Conservation (phyloP, 192 early-diverging fungal species). For the Pecoramyces ruminantium region DNA sequence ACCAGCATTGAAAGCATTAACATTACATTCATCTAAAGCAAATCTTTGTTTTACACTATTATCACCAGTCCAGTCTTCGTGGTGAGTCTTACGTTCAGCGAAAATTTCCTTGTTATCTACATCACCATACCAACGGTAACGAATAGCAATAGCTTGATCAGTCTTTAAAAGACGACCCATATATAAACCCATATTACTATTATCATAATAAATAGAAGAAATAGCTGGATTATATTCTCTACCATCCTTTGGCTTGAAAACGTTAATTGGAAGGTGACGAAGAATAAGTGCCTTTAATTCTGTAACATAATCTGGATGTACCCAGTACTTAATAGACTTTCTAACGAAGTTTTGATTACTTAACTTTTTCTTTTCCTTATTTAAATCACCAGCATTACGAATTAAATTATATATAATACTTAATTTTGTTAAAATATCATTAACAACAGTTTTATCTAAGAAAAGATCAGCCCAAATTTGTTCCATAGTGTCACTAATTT, state of each 20-base stretch:
- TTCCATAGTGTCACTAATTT: neutral
- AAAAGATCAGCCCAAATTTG: neutral
- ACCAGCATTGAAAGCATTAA: neutral
- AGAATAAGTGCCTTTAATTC: constrained; percentile 84
- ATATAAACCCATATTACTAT: constrained; percentile 74
- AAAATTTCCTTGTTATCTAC: constrained; percentile 47
- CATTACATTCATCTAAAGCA: neutral
- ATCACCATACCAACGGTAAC: constrained; percentile 83
- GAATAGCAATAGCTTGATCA: constrained; percentile 77
- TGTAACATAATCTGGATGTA: constrained; percentile 59
- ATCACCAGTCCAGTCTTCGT: constrained; percentile 82
- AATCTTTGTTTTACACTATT: constrained; percentile 53
- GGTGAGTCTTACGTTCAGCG: constrained; percentile 95
- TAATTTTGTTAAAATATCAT: neutral
- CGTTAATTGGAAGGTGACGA: constrained; percentile 75
- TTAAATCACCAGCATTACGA: neutral
- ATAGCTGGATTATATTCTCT: constrained; percentile 66
- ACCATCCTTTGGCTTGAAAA: constrained; percentile 63
- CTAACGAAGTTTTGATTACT: neutral
- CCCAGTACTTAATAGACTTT: neutral
- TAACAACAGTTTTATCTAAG: neutral
- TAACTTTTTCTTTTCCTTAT: neutral
- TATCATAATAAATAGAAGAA: constrained; percentile 87
- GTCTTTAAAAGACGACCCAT: constrained; percentile 68
- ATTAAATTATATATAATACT: neutral